Evolutionary conservation across 805 yeast species (phyloP), one percentile per base, ranked within the genome.

Genomic region (Candida coquimbonensis): DNA sequence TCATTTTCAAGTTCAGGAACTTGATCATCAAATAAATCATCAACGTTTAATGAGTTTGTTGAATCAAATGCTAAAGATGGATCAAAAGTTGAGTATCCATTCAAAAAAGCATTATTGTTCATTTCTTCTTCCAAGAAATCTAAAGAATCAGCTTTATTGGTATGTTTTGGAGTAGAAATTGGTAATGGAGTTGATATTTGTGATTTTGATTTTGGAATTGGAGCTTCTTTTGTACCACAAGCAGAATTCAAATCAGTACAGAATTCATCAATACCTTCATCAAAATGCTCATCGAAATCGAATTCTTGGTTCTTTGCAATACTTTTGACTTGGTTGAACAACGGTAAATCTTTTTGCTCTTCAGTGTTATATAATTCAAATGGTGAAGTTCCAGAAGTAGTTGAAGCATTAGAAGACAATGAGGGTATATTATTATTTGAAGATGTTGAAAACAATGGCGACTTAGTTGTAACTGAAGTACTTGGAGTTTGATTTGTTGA

Each of bases 191-290:
- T 38, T 12, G 49, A 41, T 4, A 47, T 41, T 16, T 50, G 38
- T 19, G 57, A 37, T 47, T 46, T 49, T 12, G 55, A 44, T 55
- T 66, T 63, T 3, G 96, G 95, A 5, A 81, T 61, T 4, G 93
- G 96, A 51, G 76, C 66, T 14, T 73, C 73, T 55, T 72, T 80
- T 7, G 82, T 81, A 16, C 96, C 97, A 65, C 97, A 90, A 1
- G 89, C 97, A 61, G 80, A 74, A 50, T 78, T 76, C 59, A 91
- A 72, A 54, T 81, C 78, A 25, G 76, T 75, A 60, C 98, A 91
- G 61, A 91, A 91, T 27, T 77, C 78, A 48, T 77, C 75, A 45
- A 82, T 80, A 53, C 82, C 80, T 59, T 86, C 91, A 57, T 81
- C 84, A 60, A 80, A 84, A 46, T 72, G 64, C 14, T 67, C 65